phyloP scores from a whole-genome alignment of 495 filamentous ascomycete genomes.

The Opeltia flavorubescens region DNA sequence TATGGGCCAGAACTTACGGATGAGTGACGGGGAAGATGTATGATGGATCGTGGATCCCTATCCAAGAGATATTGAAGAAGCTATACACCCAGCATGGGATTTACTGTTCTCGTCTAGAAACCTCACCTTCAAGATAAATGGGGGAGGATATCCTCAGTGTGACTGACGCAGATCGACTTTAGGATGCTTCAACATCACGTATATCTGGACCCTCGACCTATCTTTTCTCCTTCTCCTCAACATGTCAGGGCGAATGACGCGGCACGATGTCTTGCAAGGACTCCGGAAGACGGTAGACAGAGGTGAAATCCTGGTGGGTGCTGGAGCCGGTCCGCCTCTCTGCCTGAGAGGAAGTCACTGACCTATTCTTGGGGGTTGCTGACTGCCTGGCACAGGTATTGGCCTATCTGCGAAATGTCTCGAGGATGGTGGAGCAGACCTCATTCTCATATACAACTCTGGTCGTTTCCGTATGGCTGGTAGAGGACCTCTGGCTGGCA shows the following conservation, averaged over 20 bases:
- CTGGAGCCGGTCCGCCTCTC: conserved; percentile 40
- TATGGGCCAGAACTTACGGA: no score
- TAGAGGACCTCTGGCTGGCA: conserved; percentile 50
- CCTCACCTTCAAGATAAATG: no score
- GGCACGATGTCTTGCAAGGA: conserved; percentile 38
- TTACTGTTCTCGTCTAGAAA: no score
- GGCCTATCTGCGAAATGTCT: conserved; percentile 58
- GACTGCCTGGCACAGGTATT: conserved; percentile 33
- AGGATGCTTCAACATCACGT: background rate
- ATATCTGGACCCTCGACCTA: background rate
- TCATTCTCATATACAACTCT: conserved; percentile 61
- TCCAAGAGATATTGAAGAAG: no score
- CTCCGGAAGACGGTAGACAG: conserved; percentile 37
- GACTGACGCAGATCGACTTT: no score
- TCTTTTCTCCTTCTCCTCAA: background rate
- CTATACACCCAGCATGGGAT: no score
- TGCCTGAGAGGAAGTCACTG: no score
- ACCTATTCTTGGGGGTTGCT: no score
- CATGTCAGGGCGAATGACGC: conserved; percentile 30
- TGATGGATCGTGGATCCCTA: no score
- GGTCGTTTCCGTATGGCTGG: conserved; percentile 65
- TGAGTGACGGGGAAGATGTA: no score
- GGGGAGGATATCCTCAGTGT: no score
- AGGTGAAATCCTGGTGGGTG: conserved; percentile 47
- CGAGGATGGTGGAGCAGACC: conserved; percentile 50